phyloP scores from a whole-genome alignment of 257 asterid genomes.

The Solanum bulbocastanum region DNA sequence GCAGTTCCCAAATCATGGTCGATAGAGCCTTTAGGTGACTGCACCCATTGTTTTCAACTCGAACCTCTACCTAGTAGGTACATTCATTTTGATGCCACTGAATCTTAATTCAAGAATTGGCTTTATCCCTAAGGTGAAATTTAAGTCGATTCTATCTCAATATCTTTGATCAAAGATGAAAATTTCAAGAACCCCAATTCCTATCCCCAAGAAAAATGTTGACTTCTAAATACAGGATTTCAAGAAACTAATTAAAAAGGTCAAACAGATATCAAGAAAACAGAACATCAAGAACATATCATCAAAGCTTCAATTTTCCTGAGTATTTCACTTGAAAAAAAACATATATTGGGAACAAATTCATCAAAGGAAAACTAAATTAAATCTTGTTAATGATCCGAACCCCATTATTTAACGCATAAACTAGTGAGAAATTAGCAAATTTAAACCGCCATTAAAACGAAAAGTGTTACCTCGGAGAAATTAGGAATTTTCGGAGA shows the following conservation, averaged over 20 bases:
- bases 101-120: background rate
- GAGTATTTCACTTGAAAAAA: background rate
- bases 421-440: background rate
- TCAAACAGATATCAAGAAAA: background rate
- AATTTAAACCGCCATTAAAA: background rate
- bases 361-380: background rate
- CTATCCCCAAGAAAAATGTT: background rate
- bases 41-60: background rate
- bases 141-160: background rate
- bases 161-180: background rate
- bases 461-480: conserved; percentile 20
- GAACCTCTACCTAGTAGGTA: no score
- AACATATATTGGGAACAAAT: background rate
- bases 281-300: background rate
- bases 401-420: background rate
- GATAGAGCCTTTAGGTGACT: background rate
- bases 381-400: background rate
- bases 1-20: background rate
- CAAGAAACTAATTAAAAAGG: background rate
- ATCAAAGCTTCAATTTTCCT: background rate
- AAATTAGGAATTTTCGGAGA: conserved; percentile 7
- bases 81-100: background rate
- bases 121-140: background rate
- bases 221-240: background rate
- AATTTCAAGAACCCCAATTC: background rate